Conservation (phyloP, 768 basidiomycete genomes). For the Auricularia heimuer region DNA sequence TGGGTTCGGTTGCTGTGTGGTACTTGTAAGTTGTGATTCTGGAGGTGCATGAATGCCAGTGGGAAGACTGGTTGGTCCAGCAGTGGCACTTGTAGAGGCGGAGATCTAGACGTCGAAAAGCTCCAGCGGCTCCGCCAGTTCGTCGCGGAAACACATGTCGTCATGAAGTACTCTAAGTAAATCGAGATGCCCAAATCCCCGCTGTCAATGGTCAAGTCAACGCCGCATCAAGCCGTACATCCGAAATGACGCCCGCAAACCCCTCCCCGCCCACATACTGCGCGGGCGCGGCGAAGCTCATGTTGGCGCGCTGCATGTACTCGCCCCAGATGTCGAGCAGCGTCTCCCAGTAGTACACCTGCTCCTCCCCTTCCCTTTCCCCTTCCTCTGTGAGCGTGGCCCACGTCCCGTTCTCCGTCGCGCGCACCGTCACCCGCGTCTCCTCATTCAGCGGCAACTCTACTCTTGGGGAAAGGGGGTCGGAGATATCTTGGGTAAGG, state of each 20-base stretch:
- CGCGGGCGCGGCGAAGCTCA: conserved; percentile 36
- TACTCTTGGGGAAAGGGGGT: conserved; percentile 20
- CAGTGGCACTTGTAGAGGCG: too few relatives aligned
- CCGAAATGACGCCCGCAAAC: conserved; percentile 26
- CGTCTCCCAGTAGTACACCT: conserved; percentile 26
- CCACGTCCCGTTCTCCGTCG: conserved; percentile 27
- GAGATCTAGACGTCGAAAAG: too few relatives aligned
- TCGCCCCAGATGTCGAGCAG: conserved; percentile 32
- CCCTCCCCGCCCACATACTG: conserved; percentile 23
- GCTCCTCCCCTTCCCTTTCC: conserved; percentile 9
- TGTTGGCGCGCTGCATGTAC: conserved; percentile 28
- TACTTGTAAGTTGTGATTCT: too few relatives aligned
- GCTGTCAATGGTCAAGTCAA: too few relatives aligned
- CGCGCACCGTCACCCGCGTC: conserved; percentile 29
- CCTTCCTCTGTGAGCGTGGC: conserved; percentile 14
- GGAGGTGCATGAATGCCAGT: too few relatives aligned
- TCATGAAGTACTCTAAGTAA: too few relatives aligned
- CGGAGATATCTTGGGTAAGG: conserved; percentile 19
- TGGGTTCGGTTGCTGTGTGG: too few relatives aligned
- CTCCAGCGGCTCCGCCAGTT: too few relatives aligned
- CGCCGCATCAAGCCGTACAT: conserved; percentile 14
- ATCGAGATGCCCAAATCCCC: too few relatives aligned
- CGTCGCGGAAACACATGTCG: too few relatives aligned
- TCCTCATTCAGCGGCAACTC: conserved; percentile 20
- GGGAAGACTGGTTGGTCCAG: too few relatives aligned